Evolutionary conservation across 1,284 basidiomycete species (phyloP), one percentile per base, ranked within the genome.

Genomic region (Ceratobasidium sp.): DNA sequence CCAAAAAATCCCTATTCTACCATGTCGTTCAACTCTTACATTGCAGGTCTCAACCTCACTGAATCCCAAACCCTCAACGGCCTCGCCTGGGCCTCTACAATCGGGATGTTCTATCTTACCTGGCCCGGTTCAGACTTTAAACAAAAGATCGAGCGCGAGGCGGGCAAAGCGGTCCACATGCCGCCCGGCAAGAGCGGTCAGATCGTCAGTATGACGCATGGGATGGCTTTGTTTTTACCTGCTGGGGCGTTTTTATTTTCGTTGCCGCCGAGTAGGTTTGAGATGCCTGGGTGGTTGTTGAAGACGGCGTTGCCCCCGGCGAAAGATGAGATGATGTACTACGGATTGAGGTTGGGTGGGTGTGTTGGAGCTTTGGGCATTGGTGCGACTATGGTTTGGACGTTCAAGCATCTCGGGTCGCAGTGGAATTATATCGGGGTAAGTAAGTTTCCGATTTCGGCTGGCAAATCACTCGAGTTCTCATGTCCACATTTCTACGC

Each of bases 361-460:
- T 56, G 51, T n/a, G 37, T 46, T 6, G 29, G 39, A 8, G 37
- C 14, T 22, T 31, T 58, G 54, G 56, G 54, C 13, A 27, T 37
- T 27, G 63, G 46, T 11, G 48, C 31, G 29, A 22, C n/a, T 11
- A 53, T 53, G 48, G 31, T 51, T 8, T 37, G n/a, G 24, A 41
- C 41, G 5, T 71, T 48, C 27, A 71, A 61, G 43, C 68, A 71
- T n/a, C 68, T 71, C 11, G 56, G 56, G 4, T 56, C 54, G 8
- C 68, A 71, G 29, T 71, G 68, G 68, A 46, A 59, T 11, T 48
- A 46, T 37, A 71, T 71, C 27, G 68, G 68, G 19, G 68, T 61
- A 49, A 48, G 56, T 34, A 16, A 11, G 5, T 5, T 29, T 41
- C 39, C 7, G 6, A 7, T 13, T 7, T 13, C 39, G 13, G 39